Conservation (phyloP, 176 grass and related monocot species). For the Oryza meyeriana region DNA sequence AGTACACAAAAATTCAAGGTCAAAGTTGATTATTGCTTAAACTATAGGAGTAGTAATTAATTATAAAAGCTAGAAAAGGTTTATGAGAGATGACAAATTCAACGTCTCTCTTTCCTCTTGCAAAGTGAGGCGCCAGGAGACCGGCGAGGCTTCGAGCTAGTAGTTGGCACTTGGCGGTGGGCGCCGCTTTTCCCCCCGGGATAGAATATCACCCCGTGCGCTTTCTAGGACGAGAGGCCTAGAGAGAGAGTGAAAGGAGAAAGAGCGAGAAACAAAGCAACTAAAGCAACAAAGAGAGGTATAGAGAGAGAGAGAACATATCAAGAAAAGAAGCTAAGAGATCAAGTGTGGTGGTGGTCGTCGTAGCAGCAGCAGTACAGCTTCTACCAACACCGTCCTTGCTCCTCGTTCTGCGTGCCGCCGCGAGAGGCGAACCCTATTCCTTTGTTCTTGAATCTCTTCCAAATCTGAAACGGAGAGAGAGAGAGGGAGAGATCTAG, state of each 20-base stretch:
- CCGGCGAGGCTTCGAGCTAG: slow-evolving; percentile 45
- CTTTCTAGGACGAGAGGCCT: slow-evolving; percentile 41
- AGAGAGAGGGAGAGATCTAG: slow-evolving; percentile 51
- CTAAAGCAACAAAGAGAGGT: slow-evolving; percentile 36
- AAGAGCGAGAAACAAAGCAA: slow-evolving; percentile 43
- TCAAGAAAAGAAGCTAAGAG: slow-evolving; percentile 41
- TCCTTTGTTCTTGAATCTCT: slow-evolving; percentile 99
- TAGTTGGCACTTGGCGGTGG: slow-evolving; percentile 42
- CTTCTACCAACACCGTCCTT: neutral
- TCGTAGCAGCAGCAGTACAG: neutral
- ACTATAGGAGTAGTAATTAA: neutral
- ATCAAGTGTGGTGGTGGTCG: slow-evolving; percentile 27
- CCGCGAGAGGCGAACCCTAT: slow-evolving; percentile 71
- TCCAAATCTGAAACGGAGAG: slow-evolving; percentile 58
- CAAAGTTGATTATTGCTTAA: too few relatives aligned
- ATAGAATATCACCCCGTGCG: slow-evolving; percentile 63
- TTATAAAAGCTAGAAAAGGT: neutral
- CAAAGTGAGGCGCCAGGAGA: slow-evolving; percentile 27
- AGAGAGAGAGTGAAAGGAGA: slow-evolving; percentile 5
- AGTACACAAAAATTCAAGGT: too few relatives aligned
- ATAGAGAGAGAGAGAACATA: slow-evolving; percentile 21
- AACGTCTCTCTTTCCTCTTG: slow-evolving; percentile 34
- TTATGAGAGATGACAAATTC: slow-evolving; percentile 14
- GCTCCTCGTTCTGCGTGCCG: slow-evolving; percentile 40
- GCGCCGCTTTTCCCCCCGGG: slow-evolving; percentile 38